A percentile compares a stretch with the other conserved stretches of the same genome.
These are phyloP conservation scores for Penicillium paneum DNA, from an alignment of 2,329 filamentous ascomycete species.

Conservation along the genomic window DNA sequence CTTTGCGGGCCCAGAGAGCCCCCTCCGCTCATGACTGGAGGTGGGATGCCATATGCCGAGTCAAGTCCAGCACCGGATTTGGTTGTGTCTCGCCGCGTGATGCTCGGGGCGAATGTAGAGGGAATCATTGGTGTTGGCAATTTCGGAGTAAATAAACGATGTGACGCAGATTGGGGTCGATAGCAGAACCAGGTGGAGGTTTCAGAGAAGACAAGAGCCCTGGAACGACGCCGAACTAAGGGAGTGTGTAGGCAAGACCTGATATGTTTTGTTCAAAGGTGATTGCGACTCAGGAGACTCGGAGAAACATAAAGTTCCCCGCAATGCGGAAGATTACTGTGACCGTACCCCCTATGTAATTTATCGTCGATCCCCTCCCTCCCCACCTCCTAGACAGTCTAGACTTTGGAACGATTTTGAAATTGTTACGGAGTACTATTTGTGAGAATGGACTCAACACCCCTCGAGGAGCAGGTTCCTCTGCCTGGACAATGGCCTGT, in stretches of 20 bases:
- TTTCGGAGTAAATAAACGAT: constrained; percentile 1
- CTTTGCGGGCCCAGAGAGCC: constrained; percentile 46
- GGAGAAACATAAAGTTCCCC: constrained; percentile 5
- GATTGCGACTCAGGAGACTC: neutral
- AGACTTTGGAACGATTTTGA: neutral
- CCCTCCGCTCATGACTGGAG: constrained; percentile 31
- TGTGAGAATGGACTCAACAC: constrained; percentile 14
- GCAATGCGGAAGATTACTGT: constrained; percentile 5
- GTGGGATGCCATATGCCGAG: constrained; percentile 20
- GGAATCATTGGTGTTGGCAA: constrained; percentile 29
- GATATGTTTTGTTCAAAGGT: neutral
- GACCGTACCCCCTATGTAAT: constrained; percentile 3
- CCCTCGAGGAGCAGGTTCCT: constrained; percentile 45
- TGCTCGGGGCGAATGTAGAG: constrained; percentile 33
- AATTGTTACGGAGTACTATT: neutral
- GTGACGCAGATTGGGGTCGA: neutral
- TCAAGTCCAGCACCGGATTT: constrained; percentile 34
- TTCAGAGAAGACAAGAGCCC: neutral
- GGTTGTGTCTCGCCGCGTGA: constrained; percentile 35
- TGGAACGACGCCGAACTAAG: neutral
- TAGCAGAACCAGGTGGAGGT: neutral
- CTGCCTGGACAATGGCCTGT: constrained; percentile 60
- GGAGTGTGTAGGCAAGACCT: neutral
- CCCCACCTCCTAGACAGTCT: neutral
- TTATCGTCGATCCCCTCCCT: constrained; percentile 8